Conservation (phyloP, 306 rosid genomes). For the Cucumis cinereus region DNA sequence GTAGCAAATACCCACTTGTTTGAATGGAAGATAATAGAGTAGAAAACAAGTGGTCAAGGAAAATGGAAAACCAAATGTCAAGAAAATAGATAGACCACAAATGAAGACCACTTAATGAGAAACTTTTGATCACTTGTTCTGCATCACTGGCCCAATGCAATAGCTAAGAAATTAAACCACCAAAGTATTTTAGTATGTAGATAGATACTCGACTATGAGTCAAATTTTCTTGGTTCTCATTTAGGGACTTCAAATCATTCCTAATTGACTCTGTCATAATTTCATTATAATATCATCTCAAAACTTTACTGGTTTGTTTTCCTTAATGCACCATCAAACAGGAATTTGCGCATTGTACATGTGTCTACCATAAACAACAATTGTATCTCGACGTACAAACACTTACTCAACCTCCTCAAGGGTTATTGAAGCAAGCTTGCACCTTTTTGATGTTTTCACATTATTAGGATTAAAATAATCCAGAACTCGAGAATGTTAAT, state of each 20-base stretch:
- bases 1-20: not conserved
- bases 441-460: not conserved
- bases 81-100: not conserved
- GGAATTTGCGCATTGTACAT: not conserved
- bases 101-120: not conserved
- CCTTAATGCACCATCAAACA: not conserved
- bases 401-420: not conserved
- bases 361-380: not conserved
- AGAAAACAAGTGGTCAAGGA: slow-evolving; percentile 1
- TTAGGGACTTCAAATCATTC: not conserved
- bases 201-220: not conserved
- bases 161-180: not conserved
- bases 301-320: not conserved
- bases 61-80: not conserved
- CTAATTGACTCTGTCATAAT: not conserved
- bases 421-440: not conserved
- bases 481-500: not conserved
- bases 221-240: not conserved
- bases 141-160: not conserved
- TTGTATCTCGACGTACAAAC: not conserved
- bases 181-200: not conserved
- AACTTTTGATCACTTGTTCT: not conserved
- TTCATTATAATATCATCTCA: too few relatives aligned
- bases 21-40: not conserved
- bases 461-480: not conserved